Evolutionary conservation across 495 filamentous ascomycete genomes (phyloP).

Genomic region (Copromyces sp.): DNA sequence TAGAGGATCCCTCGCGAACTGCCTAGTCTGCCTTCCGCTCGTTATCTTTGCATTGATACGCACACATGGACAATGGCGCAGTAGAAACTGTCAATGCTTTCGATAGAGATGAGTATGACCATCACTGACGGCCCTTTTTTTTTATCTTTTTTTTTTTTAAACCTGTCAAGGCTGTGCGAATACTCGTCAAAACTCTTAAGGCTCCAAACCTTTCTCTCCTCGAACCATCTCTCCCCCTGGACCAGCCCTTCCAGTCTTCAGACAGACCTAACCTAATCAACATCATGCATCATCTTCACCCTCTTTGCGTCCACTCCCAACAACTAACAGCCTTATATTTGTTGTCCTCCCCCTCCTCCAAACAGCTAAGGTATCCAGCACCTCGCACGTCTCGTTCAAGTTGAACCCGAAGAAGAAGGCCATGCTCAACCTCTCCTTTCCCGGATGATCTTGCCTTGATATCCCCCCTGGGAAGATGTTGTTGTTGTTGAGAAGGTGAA

Average conservation of each 20-base stretch:
- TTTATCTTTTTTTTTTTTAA: too few species aligned
- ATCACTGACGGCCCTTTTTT: too few species aligned
- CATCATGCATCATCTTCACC: slow-evolving; percentile 18
- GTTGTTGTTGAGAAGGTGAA: not conserved
- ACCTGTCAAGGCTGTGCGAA: too few species aligned
- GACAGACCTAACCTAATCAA: not conserved
- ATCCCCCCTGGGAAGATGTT: not conserved
- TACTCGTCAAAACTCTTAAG: too few species aligned
- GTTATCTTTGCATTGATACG: too few species aligned
- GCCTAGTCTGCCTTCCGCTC: too few species aligned
- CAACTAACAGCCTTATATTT: slow-evolving; percentile 49
- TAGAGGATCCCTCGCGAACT: too few species aligned
- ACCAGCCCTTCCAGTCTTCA: not conserved
- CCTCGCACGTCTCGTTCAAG: slow-evolving; percentile 37
- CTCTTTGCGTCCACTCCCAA: slow-evolving; percentile 32
- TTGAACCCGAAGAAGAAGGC: slow-evolving; percentile 49
- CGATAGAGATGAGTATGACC: too few species aligned
- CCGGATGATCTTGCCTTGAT: not conserved
- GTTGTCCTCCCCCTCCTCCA: slow-evolving; percentile 38
- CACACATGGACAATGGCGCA: too few species aligned
- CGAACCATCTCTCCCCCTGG: too few species aligned
- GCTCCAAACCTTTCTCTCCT: too few species aligned
- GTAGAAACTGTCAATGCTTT: too few species aligned
- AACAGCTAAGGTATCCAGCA: slow-evolving; percentile 43
- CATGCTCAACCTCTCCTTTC: slow-evolving; percentile 42